phyloP scores from a whole-genome alignment of 306 rosid genomes.

The Sechiopsis laciniata region DNA sequence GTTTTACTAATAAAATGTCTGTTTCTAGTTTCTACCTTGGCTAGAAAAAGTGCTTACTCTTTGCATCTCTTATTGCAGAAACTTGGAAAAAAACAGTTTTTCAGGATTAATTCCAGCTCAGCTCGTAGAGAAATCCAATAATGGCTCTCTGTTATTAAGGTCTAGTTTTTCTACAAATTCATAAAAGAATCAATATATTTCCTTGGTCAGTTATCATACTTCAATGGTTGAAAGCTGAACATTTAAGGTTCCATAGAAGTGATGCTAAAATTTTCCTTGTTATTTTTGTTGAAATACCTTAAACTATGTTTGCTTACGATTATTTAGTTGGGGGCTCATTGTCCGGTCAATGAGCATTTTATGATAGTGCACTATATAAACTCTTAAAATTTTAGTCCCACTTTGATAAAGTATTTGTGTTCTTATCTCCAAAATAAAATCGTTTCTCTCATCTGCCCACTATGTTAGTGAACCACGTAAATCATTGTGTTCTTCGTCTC shows the following conservation, averaged over 20 bases:
- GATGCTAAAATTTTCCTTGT: neutral
- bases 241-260: neutral
- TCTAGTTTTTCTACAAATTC: conserved; percentile 10
- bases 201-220: neutral
- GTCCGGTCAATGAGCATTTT: no score
- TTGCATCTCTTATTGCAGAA: conserved; percentile 20
- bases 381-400: no score
- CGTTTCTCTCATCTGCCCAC: no score
- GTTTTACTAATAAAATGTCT: neutral
- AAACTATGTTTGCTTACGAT: no score
- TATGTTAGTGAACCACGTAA: no score
- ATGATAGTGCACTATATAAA: no score
- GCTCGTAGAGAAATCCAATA: conserved; percentile 28
- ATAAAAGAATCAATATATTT: neutral
- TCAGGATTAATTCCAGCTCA: conserved; percentile 30
- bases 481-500: no score
- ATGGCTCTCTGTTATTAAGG: conserved; percentile 39
- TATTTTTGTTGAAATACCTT: neutral
- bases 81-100: conserved; percentile 35
- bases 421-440: no score
- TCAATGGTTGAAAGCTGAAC: neutral
- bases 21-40: neutral
- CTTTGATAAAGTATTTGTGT: no score
- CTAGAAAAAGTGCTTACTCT: neutral
- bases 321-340: no score